Base-by-base conservation (phyloP, 1,284 basidiomycete species). In the Polyporus tsugae region DNA sequence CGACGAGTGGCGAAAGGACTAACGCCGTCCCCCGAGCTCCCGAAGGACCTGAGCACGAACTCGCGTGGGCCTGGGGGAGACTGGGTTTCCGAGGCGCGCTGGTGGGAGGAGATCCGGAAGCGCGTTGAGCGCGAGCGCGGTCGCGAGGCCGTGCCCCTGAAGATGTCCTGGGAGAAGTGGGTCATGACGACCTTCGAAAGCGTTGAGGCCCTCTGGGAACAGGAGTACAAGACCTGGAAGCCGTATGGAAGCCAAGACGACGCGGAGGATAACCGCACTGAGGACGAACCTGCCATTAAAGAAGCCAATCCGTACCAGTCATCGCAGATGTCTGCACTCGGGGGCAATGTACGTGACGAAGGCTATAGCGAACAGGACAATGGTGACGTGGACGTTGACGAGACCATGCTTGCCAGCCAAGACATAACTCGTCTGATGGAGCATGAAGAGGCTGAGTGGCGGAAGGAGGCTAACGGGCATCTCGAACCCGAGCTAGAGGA, bases 131-230 rank as follows among this genome's bases (percentile, higher is more conserved):
- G 67, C 19, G 86, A 86, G 76, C 77, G 77, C n/a, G 84, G 84
- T 67, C 70, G 77, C 3, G 70, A 77, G 58, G 68, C 55, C 36
- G 66, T 74, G 70, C 68, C 69, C 66, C 74, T 67, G n/a, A 80
- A 72, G 68, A 80, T 78, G 71, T 78, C 77, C 57, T 85, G 85
- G 82, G 86, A 88, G 78, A 81, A 81, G 80, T 93, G 89, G 86
- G 89, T 95, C 55, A 93, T 95, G 91, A 93, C 94, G 1, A 90
- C 93, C 0, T 97, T 97, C 74, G 92, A 96, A 77, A 96, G 95
- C 63, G 84, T 95, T 7, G 89, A 94, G 79, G 90, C 87, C 0
- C 81, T 94, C 2, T 94, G 93, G 92, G 88, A 89, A 62, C 79
- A 84, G 52, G 75, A 83, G 58, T 85, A 84, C 79, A 88, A 81